Evolutionary conservation across 208 protist species (phyloP), one percentile per base, ranked within the genome.

Genomic region (Trypanosoma platydactyli): DNA sequence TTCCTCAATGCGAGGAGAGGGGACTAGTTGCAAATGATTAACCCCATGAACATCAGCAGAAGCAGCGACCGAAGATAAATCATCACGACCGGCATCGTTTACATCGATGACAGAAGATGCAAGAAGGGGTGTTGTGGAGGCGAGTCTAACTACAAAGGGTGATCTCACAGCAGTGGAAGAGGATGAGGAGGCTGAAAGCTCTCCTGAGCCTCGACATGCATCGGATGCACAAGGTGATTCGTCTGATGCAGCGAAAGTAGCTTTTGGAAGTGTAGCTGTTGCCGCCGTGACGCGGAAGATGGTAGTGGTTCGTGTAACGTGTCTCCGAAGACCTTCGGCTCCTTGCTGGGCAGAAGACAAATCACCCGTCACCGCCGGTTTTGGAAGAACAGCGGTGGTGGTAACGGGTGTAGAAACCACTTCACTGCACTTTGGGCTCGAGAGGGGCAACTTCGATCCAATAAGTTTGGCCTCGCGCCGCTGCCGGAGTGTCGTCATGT

Each of bases 401-500:
- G 44, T 33, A 25, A 22, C 29, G 41, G 12, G 3, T 7, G 20
- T 38, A 58, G 53, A 22, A 42, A 18, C 18, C 41, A 33, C 52
- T 20, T 16, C 38, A 66, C 0, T 24, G 38, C 25, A 9, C 35
- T 12, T 58, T 16, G 50, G n/a, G 57, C 38, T 58, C 24, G 30
- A 29, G 9, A 24, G 25, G 1, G 50, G 11, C 35, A 16, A 1
- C 15, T 33, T 16, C 40, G 33, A 15, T 25, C 25, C 3, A 20
- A 20, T 1, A 30, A 12, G 15, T 16, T 54, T 49, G 27, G 61
- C 11, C 38, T 75, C 55, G 15, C 69, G 69, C 29, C 42, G 61
- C 18, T 64, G 49, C 1, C 54, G 69, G 16, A 75, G 33, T 25
- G 40, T 68, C 20, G 52, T 25, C 13, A 75, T 64, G 48, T 75